Percentiles rank a stretch among this genome's conserved stretches.
Evolutionary conservation across 2,329 filamentous ascomycete species (phyloP).

Genomic region (Penicillium griseofulvum): DNA sequence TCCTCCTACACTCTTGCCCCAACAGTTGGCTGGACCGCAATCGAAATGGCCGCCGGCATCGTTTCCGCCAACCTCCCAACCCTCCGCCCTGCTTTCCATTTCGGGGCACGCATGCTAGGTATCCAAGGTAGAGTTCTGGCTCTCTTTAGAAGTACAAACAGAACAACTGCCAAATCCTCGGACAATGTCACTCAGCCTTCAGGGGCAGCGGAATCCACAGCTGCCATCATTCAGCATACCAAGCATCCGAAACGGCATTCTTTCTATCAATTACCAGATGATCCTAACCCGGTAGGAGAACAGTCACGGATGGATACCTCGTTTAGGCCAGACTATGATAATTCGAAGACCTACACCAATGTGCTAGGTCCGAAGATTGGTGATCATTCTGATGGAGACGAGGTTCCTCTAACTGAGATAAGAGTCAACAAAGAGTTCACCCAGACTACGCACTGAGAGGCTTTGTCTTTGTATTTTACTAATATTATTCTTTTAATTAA

Average conservation of each 20-base stretch:
- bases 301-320: not conserved
- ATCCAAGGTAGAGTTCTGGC: not conserved
- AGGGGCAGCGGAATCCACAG: not conserved
- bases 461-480: not conserved
- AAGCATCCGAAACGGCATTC: not conserved
- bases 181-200: not conserved
- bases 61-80: constrained; percentile 30
- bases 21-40: constrained; percentile 30
- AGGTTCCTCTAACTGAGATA: not conserved
- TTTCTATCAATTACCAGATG: not conserved
- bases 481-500: not conserved
- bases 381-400: not conserved
- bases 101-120: constrained; percentile 13
- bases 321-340: not conserved
- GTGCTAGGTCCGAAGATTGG: not conserved
- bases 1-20: constrained; percentile 29
- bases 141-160: not conserved
- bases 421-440: not conserved
- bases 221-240: not conserved
- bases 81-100: constrained; percentile 24
- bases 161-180: not conserved
- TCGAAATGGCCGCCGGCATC: constrained; percentile 31
- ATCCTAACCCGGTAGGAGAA: not conserved
- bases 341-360: not conserved
- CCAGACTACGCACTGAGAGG: not conserved